These are phyloP conservation scores for Stramenopiles sp. DNA, from an alignment of 352 stramenopile species.

Conservation along the genomic window DNA sequence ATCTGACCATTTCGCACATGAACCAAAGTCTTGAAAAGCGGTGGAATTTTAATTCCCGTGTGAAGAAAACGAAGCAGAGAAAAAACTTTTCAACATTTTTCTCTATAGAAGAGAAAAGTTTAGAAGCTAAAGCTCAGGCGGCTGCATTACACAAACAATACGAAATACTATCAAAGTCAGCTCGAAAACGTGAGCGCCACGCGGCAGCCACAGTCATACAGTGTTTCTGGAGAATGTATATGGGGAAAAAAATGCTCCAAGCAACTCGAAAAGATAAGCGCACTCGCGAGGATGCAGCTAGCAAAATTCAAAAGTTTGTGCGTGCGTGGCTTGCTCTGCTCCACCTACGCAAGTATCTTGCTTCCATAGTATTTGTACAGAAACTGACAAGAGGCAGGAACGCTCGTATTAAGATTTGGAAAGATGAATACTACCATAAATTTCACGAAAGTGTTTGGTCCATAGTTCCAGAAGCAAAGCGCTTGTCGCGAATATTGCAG, in stretches of 20 bases:
- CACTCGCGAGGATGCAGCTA: background rate
- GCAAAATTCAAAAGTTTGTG: background rate
- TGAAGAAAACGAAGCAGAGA: background rate
- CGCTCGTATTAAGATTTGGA: background rate
- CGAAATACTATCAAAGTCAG: background rate
- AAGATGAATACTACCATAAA: background rate
- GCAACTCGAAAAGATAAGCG: too few species aligned
- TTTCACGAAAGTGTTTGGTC: background rate
- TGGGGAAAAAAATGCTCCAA: background rate
- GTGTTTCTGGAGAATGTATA: background rate
- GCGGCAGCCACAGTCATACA: background rate
- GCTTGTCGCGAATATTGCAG: background rate
- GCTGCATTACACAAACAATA: background rate
- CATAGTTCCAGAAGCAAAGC: background rate
- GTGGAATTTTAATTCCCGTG: background rate
- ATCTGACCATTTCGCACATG: background rate
- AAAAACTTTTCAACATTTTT: constrained; percentile 10
- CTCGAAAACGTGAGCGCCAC: background rate
- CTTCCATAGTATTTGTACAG: background rate
- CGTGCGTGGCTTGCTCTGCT: background rate
- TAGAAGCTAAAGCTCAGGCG: background rate
- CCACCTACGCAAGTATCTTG: background rate
- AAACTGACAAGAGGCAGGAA: background rate
- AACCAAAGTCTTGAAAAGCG: background rate
- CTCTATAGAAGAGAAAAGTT: background rate